Percentiles rank a stretch among this genome's conserved stretches.
Evolutionary conservation across 2,329 filamentous ascomycete genomes (phyloP).

Genomic region (Fusarium euwallaceae): DNA sequence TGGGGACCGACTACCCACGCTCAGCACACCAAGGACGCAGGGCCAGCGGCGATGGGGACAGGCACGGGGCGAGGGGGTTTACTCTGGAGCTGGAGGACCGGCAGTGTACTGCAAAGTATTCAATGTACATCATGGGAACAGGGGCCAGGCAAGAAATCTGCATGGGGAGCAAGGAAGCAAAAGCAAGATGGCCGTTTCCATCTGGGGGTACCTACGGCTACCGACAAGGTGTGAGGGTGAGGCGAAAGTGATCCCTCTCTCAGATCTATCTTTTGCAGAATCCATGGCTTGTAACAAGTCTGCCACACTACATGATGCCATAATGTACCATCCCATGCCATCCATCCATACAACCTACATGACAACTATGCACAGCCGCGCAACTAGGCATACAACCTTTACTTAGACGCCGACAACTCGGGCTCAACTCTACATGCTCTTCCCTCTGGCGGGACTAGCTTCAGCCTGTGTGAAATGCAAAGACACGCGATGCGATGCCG

Average conservation of each 20-base stretch:
- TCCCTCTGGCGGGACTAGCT: background rate
- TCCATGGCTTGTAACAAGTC: background rate
- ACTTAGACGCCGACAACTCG: constrained; percentile 3
- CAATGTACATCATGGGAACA: constrained; percentile 9
- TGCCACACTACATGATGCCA: constrained; percentile 3
- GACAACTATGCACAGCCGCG: constrained; percentile 4
- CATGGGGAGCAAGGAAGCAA: constrained; percentile 3
- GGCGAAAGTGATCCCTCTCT: background rate
- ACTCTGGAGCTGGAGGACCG: background rate
- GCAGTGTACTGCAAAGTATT: constrained; percentile 6
- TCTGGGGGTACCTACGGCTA: constrained; percentile 14
- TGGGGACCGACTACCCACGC: background rate
- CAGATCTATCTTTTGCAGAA: background rate
- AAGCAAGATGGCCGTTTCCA: constrained; percentile 26
- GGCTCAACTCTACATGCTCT: background rate
- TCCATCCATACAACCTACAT: background rate
- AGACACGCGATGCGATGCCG: constrained; percentile 34
- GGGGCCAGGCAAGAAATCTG: background rate
- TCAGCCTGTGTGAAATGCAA: constrained; percentile 29
- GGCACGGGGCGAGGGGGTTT: background rate
- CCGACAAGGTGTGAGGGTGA: constrained; percentile 2
- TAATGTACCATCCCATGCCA: background rate
- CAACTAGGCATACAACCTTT: constrained; percentile 13
- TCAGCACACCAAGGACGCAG: background rate
- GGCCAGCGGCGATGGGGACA: background rate